Evolutionary conservation across 768 basidiomycete species (phyloP).

Genomic region (Termitomyces sp.): DNA sequence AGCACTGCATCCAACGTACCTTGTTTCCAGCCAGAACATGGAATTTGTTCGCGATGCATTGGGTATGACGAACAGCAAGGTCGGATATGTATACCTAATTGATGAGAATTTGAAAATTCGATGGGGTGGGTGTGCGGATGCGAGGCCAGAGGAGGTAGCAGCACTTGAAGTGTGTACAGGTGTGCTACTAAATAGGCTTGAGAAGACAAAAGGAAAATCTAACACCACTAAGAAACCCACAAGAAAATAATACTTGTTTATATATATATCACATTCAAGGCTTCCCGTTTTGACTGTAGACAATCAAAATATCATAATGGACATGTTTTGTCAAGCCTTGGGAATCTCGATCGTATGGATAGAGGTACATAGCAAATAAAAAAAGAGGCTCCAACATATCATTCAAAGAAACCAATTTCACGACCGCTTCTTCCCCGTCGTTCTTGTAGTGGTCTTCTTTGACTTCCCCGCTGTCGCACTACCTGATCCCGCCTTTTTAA

Average conservation of each 20-base stretch:
- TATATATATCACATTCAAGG: background rate
- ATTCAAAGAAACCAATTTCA: background rate
- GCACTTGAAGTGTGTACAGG: conserved; percentile 65
- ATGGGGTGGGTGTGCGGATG: conserved; percentile 91
- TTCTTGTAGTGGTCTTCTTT: conserved; percentile 6
- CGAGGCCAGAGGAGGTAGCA: conserved; percentile 65
- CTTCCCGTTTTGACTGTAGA: background rate
- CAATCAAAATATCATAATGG: background rate
- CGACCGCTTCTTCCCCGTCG: conserved; percentile 18
- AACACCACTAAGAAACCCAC: background rate
- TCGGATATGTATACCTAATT: conserved; percentile 90
- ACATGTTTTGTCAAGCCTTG: background rate
- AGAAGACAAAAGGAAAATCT: conserved; percentile 20
- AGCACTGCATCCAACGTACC: conserved; percentile 63
- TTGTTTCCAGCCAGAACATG: conserved; percentile 80
- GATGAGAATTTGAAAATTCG: conserved; percentile 81
- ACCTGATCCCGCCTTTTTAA: conserved; percentile 10
- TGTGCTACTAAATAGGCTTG: conserved; percentile 59
- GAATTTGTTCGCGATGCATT: conserved; percentile 82
- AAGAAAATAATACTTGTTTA: background rate
- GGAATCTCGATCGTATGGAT: background rate
- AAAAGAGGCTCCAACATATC: background rate
- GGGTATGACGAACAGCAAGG: conserved; percentile 83
- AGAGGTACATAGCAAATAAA: background rate
- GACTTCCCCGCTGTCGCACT: conserved; percentile 19